Evolutionary conservation across 257 asterid species (phyloP).

Genomic region (Capsicum chinense): DNA sequence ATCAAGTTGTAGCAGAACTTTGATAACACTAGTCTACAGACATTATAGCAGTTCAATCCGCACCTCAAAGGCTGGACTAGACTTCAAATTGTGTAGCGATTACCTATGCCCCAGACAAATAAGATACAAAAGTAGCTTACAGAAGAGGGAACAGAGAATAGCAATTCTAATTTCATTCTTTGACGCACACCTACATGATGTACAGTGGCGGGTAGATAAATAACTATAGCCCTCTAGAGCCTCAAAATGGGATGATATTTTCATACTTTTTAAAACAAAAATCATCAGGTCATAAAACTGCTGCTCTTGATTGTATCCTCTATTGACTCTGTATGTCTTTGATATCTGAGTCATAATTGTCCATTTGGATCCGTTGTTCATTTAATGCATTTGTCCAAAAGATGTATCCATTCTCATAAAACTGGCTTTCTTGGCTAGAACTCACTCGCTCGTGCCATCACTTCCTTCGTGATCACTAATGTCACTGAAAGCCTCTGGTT

Average conservation of each 20-base stretch:
- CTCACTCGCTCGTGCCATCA: constrained; percentile 54
- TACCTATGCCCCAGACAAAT: neutral
- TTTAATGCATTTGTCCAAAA: neutral
- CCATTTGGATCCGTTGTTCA: neutral
- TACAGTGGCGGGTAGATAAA: too few species aligned
- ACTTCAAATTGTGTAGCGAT: neutral
- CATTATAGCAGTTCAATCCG: too few species aligned
- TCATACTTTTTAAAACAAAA: neutral
- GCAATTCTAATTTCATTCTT: neutral
- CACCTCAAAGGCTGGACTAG: too few species aligned
- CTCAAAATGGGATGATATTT: too few species aligned
- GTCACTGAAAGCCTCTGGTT: constrained; percentile 49
- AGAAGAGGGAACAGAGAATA: neutral
- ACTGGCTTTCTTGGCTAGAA: neutral
- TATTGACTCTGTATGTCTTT: neutral
- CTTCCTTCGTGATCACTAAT: constrained; percentile 52
- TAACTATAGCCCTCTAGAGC: too few species aligned
- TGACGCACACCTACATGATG: too few species aligned
- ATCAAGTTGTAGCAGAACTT: too few species aligned
- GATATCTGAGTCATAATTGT: neutral
- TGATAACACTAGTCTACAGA: too few species aligned
- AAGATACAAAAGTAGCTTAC: neutral
- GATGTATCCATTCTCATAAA: neutral
- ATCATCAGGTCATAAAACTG: neutral
- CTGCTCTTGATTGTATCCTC: neutral